Conservation (phyloP, 2,329 filamentous ascomycete species). For the Colletotrichum incanum region DNA sequence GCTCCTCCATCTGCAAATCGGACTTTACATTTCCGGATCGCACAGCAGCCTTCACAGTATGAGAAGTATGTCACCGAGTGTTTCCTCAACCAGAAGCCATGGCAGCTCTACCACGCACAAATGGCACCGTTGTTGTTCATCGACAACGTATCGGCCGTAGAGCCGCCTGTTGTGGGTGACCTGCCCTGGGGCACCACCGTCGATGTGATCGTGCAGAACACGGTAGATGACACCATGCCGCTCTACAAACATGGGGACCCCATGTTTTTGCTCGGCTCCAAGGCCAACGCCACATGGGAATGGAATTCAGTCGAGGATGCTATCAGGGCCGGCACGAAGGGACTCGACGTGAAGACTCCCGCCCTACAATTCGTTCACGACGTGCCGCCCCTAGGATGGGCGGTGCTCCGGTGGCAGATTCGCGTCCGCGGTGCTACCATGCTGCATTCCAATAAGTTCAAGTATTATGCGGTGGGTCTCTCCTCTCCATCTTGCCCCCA, state of each 20-base stretch:
- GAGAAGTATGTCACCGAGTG: conserved; percentile 25
- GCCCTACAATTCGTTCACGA: conserved; percentile 27
- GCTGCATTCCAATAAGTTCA: conserved; percentile 34
- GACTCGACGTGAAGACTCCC: neutral
- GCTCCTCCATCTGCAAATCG: neutral
- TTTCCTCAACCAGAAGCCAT: conserved; percentile 27
- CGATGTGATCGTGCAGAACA: conserved; percentile 42
- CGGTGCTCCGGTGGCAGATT: conserved; percentile 28
- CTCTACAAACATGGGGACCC: conserved; percentile 76
- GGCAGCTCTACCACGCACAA: conserved; percentile 46
- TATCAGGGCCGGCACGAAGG: conserved; percentile 41
- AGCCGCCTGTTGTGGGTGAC: conserved; percentile 2
- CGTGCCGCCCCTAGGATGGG: conserved; percentile 28
- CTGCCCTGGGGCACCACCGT: conserved; percentile 55
- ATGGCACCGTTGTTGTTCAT: conserved; percentile 60
- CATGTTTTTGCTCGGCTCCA: conserved; percentile 70
- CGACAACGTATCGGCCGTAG: conserved; percentile 54
- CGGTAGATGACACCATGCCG: conserved; percentile 27
- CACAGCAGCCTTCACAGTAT: conserved; percentile 11
- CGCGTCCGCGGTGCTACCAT: conserved; percentile 24
- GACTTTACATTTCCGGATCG: conserved; percentile 22
- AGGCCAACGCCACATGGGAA: conserved; percentile 61
- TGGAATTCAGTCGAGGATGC: conserved; percentile 70
- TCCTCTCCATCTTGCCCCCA: neutral
- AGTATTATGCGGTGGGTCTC: conserved; percentile 32